A percentile compares a stretch with the other conserved stretches of the same genome.
These are phyloP conservation scores for Pseudocercospora fuligena DNA, from an alignment of 2,329 filamentous ascomycete species.

Conservation along the genomic window DNA sequence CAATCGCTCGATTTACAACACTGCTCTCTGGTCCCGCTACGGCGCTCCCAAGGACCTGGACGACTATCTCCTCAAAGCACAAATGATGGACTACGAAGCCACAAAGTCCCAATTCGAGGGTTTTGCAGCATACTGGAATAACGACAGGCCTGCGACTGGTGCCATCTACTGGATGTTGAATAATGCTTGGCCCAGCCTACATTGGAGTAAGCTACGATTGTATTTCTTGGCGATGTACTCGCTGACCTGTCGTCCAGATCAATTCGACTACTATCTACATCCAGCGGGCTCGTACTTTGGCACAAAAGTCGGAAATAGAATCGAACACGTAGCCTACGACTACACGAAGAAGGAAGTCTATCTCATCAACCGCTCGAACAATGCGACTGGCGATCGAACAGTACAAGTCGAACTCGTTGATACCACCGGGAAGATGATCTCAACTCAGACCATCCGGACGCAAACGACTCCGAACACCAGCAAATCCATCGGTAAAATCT, in stretches of 20 bases:
- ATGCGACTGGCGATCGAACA: constrained; percentile 2
- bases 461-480: constrained; percentile 15
- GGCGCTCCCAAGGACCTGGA: constrained; percentile 15
- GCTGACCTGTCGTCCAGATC: not conserved
- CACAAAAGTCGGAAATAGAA: constrained; percentile 17
- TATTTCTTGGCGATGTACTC: not conserved
- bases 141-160: constrained; percentile 14
- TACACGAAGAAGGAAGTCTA: constrained; percentile 9
- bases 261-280: constrained; percentile 22
- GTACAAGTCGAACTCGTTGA: constrained; percentile 11
- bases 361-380: constrained; percentile 16
- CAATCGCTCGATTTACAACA: constrained; percentile 17
- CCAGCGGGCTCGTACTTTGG: constrained; percentile 22
- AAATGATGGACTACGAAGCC: constrained; percentile 22
- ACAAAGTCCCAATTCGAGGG: constrained; percentile 18
- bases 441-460: not conserved
- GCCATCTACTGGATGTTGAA: constrained; percentile 24
- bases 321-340: constrained; percentile 18
- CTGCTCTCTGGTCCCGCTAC: constrained; percentile 12
- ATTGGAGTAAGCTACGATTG: constrained; percentile 12
- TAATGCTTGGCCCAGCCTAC: constrained; percentile 21
- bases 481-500: constrained; percentile 6
- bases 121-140: constrained; percentile 19
- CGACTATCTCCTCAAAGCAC: constrained; percentile 21
- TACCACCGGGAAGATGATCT: constrained; percentile 1